A percentile compares a stretch with the other conserved stretches of the same genome.
These are phyloP conservation scores for Heterobasidion parviporum DNA, from an alignment of 1,284 basidiomycete genomes.

Conservation along the genomic window DNA sequence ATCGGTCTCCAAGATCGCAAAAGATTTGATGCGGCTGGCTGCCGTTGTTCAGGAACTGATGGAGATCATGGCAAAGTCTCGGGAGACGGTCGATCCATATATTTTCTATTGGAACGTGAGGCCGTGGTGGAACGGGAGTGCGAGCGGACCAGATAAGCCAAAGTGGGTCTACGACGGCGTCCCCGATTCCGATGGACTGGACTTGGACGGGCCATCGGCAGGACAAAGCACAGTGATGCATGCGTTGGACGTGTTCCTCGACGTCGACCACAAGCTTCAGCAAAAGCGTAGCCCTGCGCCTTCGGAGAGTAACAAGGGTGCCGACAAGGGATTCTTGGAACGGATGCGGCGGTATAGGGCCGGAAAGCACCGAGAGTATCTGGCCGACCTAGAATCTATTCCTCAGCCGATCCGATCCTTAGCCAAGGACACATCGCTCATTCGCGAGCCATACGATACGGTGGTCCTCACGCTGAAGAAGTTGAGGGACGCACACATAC, in stretches of 20 bases:
- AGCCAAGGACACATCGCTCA: constrained; percentile 43
- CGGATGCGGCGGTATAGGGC: constrained; percentile 80
- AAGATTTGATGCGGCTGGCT: constrained; percentile 67
- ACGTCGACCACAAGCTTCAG: constrained; percentile 76
- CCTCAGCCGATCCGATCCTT: constrained; percentile 50
- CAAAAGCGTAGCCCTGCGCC: constrained; percentile 64
- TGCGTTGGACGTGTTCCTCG: constrained; percentile 73
- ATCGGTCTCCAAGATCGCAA: constrained; percentile 63
- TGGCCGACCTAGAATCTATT: constrained; percentile 40
- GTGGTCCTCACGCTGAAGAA: constrained; percentile 74
- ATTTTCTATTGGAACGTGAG: constrained; percentile 88
- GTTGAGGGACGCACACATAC: constrained; percentile 84
- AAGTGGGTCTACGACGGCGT: constrained; percentile 87
- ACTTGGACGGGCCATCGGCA: constrained; percentile 84
- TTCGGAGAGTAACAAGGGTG: constrained; percentile 52
- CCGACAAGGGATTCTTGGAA: constrained; percentile 72
- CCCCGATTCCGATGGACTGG: constrained; percentile 43
- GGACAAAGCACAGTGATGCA: constrained; percentile 93
- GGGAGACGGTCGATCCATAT: constrained; percentile 74
- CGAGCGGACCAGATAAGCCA: constrained; percentile 40
- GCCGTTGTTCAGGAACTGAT: constrained; percentile 69
- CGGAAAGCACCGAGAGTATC: constrained; percentile 64
- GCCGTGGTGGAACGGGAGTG: constrained; percentile 89
- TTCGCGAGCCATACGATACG: constrained; percentile 71
- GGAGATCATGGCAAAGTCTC: constrained; percentile 62